A percentile compares a stretch with the other conserved stretches of the same genome.
These are phyloP conservation scores for Xylogone sp. DNA, from an alignment of 2,329 filamentous ascomycete genomes.

Conservation along the genomic window DNA sequence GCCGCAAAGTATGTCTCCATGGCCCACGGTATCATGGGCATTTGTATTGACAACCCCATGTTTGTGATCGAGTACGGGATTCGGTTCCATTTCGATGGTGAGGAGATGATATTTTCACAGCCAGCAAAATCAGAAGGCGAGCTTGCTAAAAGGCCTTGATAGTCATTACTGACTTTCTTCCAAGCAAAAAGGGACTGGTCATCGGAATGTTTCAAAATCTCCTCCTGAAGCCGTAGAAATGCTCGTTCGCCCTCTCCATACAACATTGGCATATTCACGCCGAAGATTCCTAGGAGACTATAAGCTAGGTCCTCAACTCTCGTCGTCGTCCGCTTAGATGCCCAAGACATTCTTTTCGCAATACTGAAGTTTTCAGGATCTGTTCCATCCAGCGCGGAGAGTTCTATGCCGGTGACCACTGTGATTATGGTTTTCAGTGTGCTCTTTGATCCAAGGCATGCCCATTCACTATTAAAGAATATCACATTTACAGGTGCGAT, in stretches of 20 bases:
- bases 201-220: slow-evolving; percentile 28
- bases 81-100: slow-evolving; percentile 1
- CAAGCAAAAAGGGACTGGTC: slow-evolving; percentile 30
- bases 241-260: slow-evolving; percentile 34
- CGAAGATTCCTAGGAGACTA: slow-evolving; percentile 38
- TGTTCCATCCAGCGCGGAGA: slow-evolving; percentile 24
- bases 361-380: slow-evolving; percentile 24
- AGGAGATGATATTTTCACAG: slow-evolving; percentile 1
- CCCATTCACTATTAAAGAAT: slow-evolving; percentile 6
- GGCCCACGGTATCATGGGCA: slow-evolving; percentile 14
- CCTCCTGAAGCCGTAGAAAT: slow-evolving; percentile 29
- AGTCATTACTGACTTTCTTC: slow-evolving; percentile 6
- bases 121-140: slow-evolving; percentile 4
- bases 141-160: slow-evolving; percentile 9
- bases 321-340: slow-evolving; percentile 29
- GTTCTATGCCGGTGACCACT: no score
- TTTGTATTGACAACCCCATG: slow-evolving; percentile 14
- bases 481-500: slow-evolving; percentile 1
- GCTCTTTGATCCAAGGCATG: no score
- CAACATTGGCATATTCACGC: slow-evolving; percentile 38
- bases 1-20: slow-evolving; percentile 18
- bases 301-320: slow-evolving; percentile 38
- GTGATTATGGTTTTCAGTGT: no score
- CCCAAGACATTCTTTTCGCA: slow-evolving; percentile 38
- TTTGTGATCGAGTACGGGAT: slow-evolving; percentile 15